Evolutionary conservation across 176 grass and related monocot genomes (phyloP).

Genomic region (Carex myosuroides): DNA sequence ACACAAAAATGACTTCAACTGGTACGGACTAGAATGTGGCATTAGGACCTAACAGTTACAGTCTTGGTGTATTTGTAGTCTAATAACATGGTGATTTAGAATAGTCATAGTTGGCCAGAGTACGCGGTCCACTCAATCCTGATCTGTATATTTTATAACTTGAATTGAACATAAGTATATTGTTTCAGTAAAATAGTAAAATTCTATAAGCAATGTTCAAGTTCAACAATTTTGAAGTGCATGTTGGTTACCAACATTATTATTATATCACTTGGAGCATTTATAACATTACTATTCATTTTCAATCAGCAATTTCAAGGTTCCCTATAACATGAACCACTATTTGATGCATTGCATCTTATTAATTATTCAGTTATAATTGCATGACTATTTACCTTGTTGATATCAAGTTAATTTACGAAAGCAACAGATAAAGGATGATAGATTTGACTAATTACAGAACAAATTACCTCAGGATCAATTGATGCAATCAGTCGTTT

Average conservation of each 20-base stretch:
- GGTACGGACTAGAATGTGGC: neutral
- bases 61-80: neutral
- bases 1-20: neutral
- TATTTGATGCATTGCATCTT: neutral
- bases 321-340: neutral
- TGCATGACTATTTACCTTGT: neutral
- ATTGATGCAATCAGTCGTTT: slow-evolving; percentile 46
- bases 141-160: neutral
- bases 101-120: neutral
- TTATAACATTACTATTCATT: neutral
- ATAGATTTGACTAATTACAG: neutral
- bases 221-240: neutral
- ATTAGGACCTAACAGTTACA: neutral
- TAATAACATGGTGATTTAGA: neutral
- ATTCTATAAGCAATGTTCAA: neutral
- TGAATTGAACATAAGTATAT: neutral
- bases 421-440: neutral
- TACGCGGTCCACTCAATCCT: neutral
- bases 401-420: neutral
- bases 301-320: neutral
- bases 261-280: neutral
- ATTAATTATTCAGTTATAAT: neutral
- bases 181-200: neutral
- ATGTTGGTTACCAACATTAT: neutral
- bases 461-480: slow-evolving; percentile 44